phyloP scores from a whole-genome alignment of 306 rosid genomes.

The Elaeagnus macrophylla region DNA sequence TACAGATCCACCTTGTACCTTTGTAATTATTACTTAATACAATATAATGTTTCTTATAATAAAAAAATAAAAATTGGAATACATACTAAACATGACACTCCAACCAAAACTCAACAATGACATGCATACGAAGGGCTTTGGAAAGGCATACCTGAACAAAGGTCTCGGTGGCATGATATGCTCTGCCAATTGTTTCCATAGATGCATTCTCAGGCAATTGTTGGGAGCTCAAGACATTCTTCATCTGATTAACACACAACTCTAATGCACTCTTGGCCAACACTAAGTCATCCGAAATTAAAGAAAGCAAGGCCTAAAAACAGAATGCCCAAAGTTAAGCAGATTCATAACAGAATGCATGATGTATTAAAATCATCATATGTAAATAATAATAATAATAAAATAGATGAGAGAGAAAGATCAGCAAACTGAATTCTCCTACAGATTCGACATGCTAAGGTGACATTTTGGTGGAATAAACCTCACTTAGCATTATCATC shows the following conservation, averaged over 20 bases:
- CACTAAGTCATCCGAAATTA: conserved; percentile 74
- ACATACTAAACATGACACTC: background rate
- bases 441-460: too few relatives aligned
- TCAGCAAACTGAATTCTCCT: too few relatives aligned
- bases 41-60: too few relatives aligned
- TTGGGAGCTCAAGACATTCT: conserved; percentile 74
- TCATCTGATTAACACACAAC: conserved; percentile 91
- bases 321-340: conserved; percentile 31
- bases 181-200: conserved; percentile 91
- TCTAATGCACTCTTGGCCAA: conserved; percentile 90
- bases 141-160: conserved; percentile 72
- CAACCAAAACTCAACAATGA: background rate
- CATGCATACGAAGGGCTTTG: background rate
- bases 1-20: too few relatives aligned
- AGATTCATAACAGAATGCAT: conserved; percentile 13
- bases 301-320: conserved; percentile 77
- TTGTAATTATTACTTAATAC: too few relatives aligned
- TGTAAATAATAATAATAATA: background rate
- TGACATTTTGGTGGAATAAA: too few relatives aligned
- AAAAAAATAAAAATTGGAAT: too few relatives aligned
- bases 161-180: conserved; percentile 90
- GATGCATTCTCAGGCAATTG: conserved; percentile 83
- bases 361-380: background rate
- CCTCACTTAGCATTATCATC: too few relatives aligned
- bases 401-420: too few relatives aligned